These are phyloP conservation scores for Jatropha multifida DNA, from an alignment of 441 rosid genomes.

Conservation along the genomic window DNA sequence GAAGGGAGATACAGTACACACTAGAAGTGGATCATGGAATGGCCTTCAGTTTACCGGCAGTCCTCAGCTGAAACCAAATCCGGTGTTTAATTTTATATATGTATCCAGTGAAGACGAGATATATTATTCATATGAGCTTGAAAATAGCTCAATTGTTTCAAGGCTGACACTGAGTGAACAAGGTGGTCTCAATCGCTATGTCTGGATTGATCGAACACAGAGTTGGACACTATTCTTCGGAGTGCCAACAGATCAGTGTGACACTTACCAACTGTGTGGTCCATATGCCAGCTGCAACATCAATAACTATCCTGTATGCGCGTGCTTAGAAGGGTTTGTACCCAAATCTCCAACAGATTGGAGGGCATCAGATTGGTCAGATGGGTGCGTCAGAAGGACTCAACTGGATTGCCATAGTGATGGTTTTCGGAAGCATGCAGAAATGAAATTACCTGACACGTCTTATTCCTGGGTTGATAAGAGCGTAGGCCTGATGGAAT, in stretches of 20 bases:
- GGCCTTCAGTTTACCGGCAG: constrained; percentile 8
- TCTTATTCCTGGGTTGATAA: constrained; percentile 31
- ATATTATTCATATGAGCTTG: constrained; percentile 3
- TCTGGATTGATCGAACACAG: constrained; percentile 47
- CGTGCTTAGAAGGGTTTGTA: constrained; percentile 52
- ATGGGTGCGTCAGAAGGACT: constrained; percentile 59
- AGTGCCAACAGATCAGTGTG: constrained; percentile 60
- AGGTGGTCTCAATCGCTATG: constrained; percentile 45
- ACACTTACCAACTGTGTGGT: constrained; percentile 48
- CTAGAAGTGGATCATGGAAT: constrained; percentile 19
- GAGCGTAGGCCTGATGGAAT: constrained; percentile 40
- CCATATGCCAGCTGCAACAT: constrained; percentile 49
- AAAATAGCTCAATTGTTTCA: constrained; percentile 27
- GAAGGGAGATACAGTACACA: background rate
- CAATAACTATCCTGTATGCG: constrained; percentile 53
- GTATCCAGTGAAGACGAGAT: constrained; percentile 9
- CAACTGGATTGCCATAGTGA: constrained; percentile 35
- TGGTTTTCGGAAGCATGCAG: constrained; percentile 39
- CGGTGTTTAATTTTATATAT: background rate
- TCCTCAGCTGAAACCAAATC: constrained; percentile 12
- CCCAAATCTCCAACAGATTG: constrained; percentile 51
- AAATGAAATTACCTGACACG: constrained; percentile 67
- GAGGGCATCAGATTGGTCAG: constrained; percentile 47
- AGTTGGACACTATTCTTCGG: constrained; percentile 51
- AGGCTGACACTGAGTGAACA: constrained; percentile 38